Base-by-base conservation (phyloP, 2,329 filamentous ascomycete genomes). In the Aspergillus hiratsukae region DNA sequence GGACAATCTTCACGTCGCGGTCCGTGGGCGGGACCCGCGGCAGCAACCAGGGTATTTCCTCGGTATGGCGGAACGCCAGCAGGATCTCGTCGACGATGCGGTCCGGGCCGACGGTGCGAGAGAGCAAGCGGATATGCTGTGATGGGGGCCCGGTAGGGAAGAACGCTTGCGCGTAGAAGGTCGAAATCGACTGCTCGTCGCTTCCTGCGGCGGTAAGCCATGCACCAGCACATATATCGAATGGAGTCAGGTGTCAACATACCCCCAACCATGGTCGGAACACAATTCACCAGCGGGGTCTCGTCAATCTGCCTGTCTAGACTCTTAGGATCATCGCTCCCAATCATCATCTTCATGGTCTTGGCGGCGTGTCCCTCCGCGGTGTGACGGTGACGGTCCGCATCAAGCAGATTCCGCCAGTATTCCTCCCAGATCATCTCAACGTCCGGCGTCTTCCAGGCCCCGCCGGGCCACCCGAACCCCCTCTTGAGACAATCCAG, bases 41-140 rank as follows among this genome's bases (percentile, higher is more conserved):
- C 3, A 85, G 69, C 21, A 85, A 74, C 83, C 83, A 85, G 0
- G 78, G 76, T 48, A 85, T 78, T 23, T 76, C 72, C 31, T 76
- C 73, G 1, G 79, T 80, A 66, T 85, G 83, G 46, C 76, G 78
- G 69, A 85, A 83, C 0, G 77, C 72, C 40, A 84, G 69, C 58
- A 79, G 73, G 11, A 85, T 71, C 66, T 86, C 83, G 64, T 86
- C 83, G 27, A 84, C 82, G 35, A 85, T 75, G 25, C 80, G 77
- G 64, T 84, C 81, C 2, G 75, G 72, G 10, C 82, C 82, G 6
- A 82, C 75, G 2, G 83, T 86, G 28, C 83, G 78, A 3, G 78
- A 80, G 9, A 85, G 68, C 2, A 85, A 75, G 17, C 76, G 78
- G 57, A 83, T 73, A 49, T 75, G 72, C 48, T 80, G 69, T 6